phyloP scores from a whole-genome alignment of 2,329 filamentous ascomycete genomes.

The Colletotrichum tanaceti region DNA sequence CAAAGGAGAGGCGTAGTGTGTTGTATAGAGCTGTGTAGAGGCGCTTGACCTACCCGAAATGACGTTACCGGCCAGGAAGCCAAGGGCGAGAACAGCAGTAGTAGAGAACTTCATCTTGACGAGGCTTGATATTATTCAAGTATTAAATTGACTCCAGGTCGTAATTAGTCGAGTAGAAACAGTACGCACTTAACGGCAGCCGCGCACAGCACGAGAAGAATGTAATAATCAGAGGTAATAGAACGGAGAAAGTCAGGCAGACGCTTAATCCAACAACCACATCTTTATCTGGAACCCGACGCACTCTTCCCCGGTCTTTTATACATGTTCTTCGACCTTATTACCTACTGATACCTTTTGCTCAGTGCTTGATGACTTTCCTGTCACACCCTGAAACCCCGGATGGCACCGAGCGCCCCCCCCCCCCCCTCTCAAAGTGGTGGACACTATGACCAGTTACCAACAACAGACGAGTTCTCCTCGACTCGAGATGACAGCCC shows the following conservation, averaged over 20 bases:
- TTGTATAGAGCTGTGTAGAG: too few relatives aligned
- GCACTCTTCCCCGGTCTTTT: not conserved
- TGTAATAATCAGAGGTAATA: not conserved
- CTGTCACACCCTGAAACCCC: constrained; percentile 38
- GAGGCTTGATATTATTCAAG: not conserved
- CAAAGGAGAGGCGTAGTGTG: not conserved
- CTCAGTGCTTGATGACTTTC: not conserved
- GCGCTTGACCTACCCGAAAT: constrained; percentile 21
- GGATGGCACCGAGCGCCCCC: constrained; percentile 28
- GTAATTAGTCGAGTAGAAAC: not conserved
- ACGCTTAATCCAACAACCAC: not conserved
- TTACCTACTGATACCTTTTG: not conserved
- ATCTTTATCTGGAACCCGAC: not conserved
- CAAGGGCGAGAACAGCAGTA: constrained; percentile 25
- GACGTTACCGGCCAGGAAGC: constrained; percentile 33
- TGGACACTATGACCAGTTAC: not conserved
- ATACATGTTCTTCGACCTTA: not conserved
- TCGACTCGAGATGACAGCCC: constrained; percentile 38
- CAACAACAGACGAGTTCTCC: constrained; percentile 7
- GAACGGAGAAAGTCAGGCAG: not conserved
- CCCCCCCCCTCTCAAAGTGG: not conserved
- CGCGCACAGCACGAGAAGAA: constrained; percentile 40
- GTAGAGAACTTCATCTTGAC: constrained; percentile 36
- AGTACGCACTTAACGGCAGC: constrained; percentile 18
- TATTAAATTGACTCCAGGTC: constrained; percentile 35